A percentile compares a stretch with the other conserved stretches of the same genome.
phyloP scores from a whole-genome alignment of 805 yeast genomes.

The Hanseniaspora nectarophila region DNA sequence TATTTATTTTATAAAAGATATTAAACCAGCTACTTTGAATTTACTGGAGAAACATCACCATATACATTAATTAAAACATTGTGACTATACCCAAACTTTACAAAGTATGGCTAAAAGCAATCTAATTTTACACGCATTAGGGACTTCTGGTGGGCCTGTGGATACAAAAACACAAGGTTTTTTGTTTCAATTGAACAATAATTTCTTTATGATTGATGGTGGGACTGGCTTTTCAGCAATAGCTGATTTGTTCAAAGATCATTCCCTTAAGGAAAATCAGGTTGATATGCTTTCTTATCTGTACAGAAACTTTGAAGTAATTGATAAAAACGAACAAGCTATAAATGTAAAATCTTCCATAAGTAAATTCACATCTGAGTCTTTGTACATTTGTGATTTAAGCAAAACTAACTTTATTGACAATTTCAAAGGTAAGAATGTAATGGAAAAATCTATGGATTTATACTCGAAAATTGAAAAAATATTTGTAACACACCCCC shows the following conservation, averaged over 20 bases:
- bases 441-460: slow-evolving; percentile 26
- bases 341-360: slow-evolving; percentile 19
- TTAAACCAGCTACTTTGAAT: too few species aligned
- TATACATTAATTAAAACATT: not conserved
- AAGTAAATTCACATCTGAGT: slow-evolving; percentile 14
- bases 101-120: not conserved
- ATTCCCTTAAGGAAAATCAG: slow-evolving; percentile 9
- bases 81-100: too few species aligned
- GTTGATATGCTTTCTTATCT: not conserved
- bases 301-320: not conserved
- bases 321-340: not conserved
- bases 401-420: not conserved
- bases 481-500: slow-evolving; percentile 66
- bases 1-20: too few species aligned
- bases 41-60: too few species aligned
- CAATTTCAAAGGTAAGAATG: slow-evolving; percentile 15
- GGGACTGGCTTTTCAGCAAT: slow-evolving; percentile 60
- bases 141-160: slow-evolving; percentile 77
- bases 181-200: slow-evolving; percentile 43
- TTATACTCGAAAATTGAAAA: slow-evolving; percentile 32
- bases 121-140: slow-evolving; percentile 34
- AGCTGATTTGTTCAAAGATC: slow-evolving; percentile 30
- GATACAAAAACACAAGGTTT: slow-evolving; percentile 60
- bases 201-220: slow-evolving; percentile 58
- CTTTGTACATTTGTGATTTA: not conserved